Conservation (phyloP, 83 land plant genomes). For the Picea mariana region DNA sequence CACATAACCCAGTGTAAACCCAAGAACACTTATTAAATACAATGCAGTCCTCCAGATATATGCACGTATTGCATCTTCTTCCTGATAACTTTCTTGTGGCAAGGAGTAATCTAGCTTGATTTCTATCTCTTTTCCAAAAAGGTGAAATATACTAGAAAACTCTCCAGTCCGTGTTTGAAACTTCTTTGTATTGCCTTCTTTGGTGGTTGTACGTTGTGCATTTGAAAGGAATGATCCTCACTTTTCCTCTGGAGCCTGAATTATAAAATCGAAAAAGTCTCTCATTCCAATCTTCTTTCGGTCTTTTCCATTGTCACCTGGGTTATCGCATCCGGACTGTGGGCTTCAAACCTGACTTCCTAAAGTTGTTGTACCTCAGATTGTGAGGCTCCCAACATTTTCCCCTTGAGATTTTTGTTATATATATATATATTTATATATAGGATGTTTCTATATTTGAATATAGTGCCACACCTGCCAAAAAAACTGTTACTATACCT, state of each 20-base stretch:
- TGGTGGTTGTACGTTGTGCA: neutral
- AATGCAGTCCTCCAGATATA: too few species aligned
- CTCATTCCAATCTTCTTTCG: neutral
- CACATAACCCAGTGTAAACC: neutral
- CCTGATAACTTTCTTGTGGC: neutral
- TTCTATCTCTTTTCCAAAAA: too few species aligned
- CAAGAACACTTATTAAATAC: too few species aligned
- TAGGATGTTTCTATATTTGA: too few species aligned
- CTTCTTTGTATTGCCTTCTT: neutral
- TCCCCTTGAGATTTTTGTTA: neutral
- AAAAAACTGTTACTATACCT: neutral
- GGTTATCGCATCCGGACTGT: neutral
- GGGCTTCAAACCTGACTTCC: neutral
- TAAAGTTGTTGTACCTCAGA: neutral
- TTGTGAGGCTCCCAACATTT: neutral
- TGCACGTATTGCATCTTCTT: too few species aligned
- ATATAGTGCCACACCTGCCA: neutral
- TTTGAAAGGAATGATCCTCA: neutral
- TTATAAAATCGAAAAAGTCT: neutral
- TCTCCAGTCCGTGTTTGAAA: neutral
- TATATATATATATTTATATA: neutral
- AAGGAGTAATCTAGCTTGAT: neutral
- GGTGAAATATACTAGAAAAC: neutral
- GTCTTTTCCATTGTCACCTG: neutral
- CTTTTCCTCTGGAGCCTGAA: neutral